phyloP scores from a whole-genome alignment of 2,329 filamentous ascomycete species.

The Thelonectria discophora region DNA sequence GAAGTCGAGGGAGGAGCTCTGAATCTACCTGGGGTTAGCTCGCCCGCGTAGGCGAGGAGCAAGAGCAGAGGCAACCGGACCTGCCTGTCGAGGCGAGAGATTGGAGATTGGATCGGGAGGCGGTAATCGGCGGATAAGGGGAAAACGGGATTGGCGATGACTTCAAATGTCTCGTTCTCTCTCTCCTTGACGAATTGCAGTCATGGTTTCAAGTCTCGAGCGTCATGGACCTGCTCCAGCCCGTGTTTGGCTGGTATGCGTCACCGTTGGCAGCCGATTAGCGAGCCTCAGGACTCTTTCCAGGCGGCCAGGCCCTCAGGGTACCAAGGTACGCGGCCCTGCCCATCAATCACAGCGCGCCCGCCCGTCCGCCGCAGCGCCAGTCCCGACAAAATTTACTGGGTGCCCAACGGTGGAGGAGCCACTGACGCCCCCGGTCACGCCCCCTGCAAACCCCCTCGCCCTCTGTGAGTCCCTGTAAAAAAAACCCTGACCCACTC shows the following conservation, averaged over 20 bases:
- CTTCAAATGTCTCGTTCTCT: slow-evolving; percentile 1
- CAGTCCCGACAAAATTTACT: slow-evolving; percentile 4
- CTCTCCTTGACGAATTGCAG: background rate
- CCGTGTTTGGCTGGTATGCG: slow-evolving; percentile 23
- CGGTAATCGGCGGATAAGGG: slow-evolving; percentile 17
- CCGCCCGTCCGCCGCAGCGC: background rate
- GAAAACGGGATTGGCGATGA: background rate
- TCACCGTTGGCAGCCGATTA: slow-evolving; percentile 23
- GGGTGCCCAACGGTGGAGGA: slow-evolving; percentile 20
- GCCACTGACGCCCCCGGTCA: background rate
- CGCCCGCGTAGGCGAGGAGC: slow-evolving; percentile 6
- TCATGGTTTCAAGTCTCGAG: slow-evolving; percentile 11
- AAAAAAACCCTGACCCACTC: no score
- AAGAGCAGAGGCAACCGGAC: background rate
- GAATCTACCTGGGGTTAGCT: background rate
- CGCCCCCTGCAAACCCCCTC: background rate
- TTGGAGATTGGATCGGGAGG: background rate
- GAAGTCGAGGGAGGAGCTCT: background rate
- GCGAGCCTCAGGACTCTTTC: slow-evolving; percentile 6
- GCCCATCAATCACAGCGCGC: background rate
- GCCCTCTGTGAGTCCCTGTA: no score
- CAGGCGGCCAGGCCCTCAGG: background rate
- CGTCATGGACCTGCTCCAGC: slow-evolving; percentile 19
- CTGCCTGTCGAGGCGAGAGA: no score
- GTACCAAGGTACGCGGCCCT: background rate